Percentiles rank a stretch among this genome's conserved stretches.
Conservation (phyloP, 2,329 filamentous ascomycete genomes). For the Verruconis gallopava region DNA sequence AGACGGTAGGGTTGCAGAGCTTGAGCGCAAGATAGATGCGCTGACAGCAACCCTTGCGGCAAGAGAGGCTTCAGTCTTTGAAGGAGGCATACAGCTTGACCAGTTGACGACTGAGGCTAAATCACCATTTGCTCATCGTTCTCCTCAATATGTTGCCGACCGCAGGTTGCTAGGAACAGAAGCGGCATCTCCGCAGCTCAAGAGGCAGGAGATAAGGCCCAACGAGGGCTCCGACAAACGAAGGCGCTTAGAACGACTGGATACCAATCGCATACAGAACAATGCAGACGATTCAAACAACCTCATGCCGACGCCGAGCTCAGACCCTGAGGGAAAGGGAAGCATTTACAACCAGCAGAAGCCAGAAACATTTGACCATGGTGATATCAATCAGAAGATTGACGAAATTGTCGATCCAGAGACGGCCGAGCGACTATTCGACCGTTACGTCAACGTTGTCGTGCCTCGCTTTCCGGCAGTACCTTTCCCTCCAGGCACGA, state of each 20-base stretch:
- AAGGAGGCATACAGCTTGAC: background rate
- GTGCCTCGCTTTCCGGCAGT: slow-evolving; percentile 44
- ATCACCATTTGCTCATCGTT: slow-evolving; percentile 5
- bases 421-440: slow-evolving; percentile 42
- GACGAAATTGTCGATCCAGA: slow-evolving; percentile 38
- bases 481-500: slow-evolving; percentile 41
- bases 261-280: background rate
- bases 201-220: background rate
- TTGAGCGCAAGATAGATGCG: slow-evolving; percentile 87
- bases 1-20: slow-evolving; percentile 74
- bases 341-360: slow-evolving; percentile 10
- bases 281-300: background rate
- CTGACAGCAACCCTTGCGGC: slow-evolving; percentile 59
- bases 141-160: slow-evolving; percentile 6
- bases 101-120: background rate
- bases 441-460: slow-evolving; percentile 42
- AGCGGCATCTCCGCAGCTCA: background rate
- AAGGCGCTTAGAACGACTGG: background rate
- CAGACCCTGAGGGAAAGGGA: slow-evolving; percentile 12
- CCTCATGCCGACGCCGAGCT: slow-evolving; percentile 6
- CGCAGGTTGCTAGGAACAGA: slow-evolving; percentile 5
- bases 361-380: slow-evolving; percentile 19
- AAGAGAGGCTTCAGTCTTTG: slow-evolving; percentile 1
- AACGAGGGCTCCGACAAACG: slow-evolving; percentile 8
- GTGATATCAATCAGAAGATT: slow-evolving; percentile 25